Conservation (phyloP, 192 early-diverging fungal species). For the Linnemannia zychae region DNA sequence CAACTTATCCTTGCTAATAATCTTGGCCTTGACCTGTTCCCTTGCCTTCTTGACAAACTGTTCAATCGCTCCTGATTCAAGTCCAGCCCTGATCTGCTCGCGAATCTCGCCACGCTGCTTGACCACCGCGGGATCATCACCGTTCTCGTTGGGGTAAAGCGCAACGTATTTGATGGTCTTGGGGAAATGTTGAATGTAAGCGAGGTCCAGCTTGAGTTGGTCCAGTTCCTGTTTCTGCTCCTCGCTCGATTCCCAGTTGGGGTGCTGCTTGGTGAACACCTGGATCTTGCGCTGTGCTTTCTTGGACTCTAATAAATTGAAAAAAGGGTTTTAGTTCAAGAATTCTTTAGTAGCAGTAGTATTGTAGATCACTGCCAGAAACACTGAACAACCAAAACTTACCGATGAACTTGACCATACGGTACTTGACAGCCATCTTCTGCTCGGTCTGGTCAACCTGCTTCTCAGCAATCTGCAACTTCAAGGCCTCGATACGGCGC, state of each 20-base stretch:
- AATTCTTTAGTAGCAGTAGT: too few relatives aligned
- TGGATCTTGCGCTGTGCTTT: conserved; percentile 60
- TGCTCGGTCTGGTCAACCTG: conserved; percentile 57
- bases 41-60: conserved; percentile 38
- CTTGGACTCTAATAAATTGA: conserved; percentile 53
- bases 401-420: conserved; percentile 66
- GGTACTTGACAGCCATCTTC: conserved; percentile 61
- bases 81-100: conserved; percentile 36
- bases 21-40: conserved; percentile 47
- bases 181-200: conserved; percentile 59
- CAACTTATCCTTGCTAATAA: conserved; percentile 32
- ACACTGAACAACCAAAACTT: conserved; percentile 17
- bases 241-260: conserved; percentile 27
- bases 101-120: conserved; percentile 45
- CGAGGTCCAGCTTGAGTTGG: conserved; percentile 49
- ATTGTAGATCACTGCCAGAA: background rate
- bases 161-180: conserved; percentile 59
- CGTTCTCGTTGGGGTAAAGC: conserved; percentile 54
- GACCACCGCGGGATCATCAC: conserved; percentile 30
- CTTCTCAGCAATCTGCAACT: conserved; percentile 59
- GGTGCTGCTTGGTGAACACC: conserved; percentile 43
- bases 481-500: conserved; percentile 58
- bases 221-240: conserved; percentile 43
- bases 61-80: conserved; percentile 32
- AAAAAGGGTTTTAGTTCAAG: background rate